Base-by-base conservation (phyloP, 2,329 filamentous ascomycete species). In the Scedosporium dehoogii region DNA sequence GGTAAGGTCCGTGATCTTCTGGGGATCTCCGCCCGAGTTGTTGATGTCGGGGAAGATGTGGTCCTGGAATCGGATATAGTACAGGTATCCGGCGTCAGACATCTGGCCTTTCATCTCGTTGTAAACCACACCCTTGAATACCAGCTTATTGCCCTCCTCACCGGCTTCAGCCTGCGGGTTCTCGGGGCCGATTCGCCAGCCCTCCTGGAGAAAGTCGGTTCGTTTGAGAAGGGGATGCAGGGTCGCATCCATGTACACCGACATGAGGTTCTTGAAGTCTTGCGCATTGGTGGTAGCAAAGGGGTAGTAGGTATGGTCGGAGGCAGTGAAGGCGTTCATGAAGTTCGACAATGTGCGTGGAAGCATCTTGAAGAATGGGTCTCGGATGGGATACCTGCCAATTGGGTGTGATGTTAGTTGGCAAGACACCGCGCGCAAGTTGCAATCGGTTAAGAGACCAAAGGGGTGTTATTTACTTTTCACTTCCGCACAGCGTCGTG, bases 41-140 rank as follows among this genome's bases (percentile, higher is more conserved):
- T 99, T 90, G 73, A 99, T 89, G 44, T 89, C 88, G 0, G 94
- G 94, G 71, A 96, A 94, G 61, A 99, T 91, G 72, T 94, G 89
- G 69, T 97, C 92, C 71, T 96, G 91, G 75, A 96, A 99, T 61
- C 89, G 85, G 67, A 97, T 96, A 73, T 97, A 97, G 78, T 91
- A 99, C 0, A 97, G 79, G 70, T 99, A 99, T 67, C 91, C 91
- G 6, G 93, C 92, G 73, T 99, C 94, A 2, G 94, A 97, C 87
- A 97, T 96, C 72, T 97, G 92, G 0, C 94, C 94, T 77, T 99
- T 99, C 94, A 99, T 99, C 78, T 99, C 94, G 70, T 99, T 99
- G 78, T 97, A 97, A 0, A 97, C 93, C 1, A 97, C 94, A 27
- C 93, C 93, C 77, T 97, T 97, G 81, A 97, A 97, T 0, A 96